Percentiles rank a stretch among this genome's conserved stretches.
phyloP scores from a whole-genome alignment of 2,329 filamentous ascomycete genomes.

The Trichoderma harzianum region DNA sequence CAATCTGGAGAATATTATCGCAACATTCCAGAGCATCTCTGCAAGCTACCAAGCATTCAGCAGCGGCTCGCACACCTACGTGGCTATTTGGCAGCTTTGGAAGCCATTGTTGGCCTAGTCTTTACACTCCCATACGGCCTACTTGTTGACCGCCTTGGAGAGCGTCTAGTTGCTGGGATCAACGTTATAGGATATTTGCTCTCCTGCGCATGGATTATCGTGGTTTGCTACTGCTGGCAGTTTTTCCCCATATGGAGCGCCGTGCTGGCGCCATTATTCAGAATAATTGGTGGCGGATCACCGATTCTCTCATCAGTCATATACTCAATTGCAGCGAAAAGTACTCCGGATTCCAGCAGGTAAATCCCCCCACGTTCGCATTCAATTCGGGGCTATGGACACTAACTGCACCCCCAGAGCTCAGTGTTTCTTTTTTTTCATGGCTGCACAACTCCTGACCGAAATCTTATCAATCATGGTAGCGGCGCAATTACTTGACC shows the following conservation, averaged over 20 bases:
- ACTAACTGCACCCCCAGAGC: background rate
- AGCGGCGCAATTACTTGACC: slow-evolving; percentile 2
- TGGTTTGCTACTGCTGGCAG: slow-evolving; percentile 1
- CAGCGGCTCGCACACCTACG: slow-evolving; percentile 9
- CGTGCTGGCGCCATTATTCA: slow-evolving; percentile 3
- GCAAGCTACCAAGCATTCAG: slow-evolving; percentile 2
- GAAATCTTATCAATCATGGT: background rate
- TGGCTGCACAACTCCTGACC: background rate
- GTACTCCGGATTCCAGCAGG: background rate
- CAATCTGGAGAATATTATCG: background rate
- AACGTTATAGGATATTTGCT: slow-evolving; percentile 9
- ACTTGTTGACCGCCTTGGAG: slow-evolving; percentile 1
- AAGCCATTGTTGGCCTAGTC: background rate
- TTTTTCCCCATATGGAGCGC: background rate
- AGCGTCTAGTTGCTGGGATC: background rate
- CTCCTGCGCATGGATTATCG: slow-evolving; percentile 6
- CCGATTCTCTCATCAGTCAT: slow-evolving; percentile 2
- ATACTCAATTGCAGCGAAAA: slow-evolving; percentile 9
- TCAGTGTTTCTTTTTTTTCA: background rate
- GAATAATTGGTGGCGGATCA: slow-evolving; percentile 8
- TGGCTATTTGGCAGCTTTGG: background rate
- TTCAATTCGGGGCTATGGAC: background rate
- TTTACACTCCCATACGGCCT: slow-evolving; percentile 7
- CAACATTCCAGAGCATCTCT: slow-evolving; percentile 8
- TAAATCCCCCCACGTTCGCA: background rate